Conservation (phyloP, 345 rosid genomes). For the Atalantia buxifolia region DNA sequence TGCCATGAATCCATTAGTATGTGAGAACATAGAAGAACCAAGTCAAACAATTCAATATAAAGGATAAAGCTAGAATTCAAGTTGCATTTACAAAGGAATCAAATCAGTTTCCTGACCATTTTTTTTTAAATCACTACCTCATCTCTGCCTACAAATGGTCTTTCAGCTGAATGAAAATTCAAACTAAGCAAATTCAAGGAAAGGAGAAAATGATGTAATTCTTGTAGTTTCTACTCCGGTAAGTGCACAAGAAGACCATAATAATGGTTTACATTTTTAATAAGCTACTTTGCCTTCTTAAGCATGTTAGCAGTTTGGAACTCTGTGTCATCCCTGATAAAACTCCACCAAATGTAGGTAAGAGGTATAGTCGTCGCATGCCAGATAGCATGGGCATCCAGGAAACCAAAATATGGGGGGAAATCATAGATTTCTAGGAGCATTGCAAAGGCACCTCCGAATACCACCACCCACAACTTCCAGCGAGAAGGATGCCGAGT, state of each 20-base stretch:
- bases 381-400: constrained; percentile 79
- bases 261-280: background rate
- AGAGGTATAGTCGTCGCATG: constrained; percentile 61
- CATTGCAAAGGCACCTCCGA: constrained; percentile 62
- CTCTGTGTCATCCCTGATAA: constrained; percentile 62
- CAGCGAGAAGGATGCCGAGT: constrained; percentile 56
- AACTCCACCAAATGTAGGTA: constrained; percentile 74
- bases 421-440: constrained; percentile 74
- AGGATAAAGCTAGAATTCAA: background rate
- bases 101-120: background rate
- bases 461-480: constrained; percentile 65
- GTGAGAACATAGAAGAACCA: background rate
- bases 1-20: background rate
- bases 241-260: background rate
- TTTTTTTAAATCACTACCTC: background rate
- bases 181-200: background rate
- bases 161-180: background rate
- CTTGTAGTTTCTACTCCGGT: background rate
- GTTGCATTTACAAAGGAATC: background rate
- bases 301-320: constrained; percentile 40
- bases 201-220: background rate
- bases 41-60: background rate
- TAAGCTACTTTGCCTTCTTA: constrained; percentile 38
- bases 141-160: background rate
- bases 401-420: constrained; percentile 58